Conservation (phyloP, 139 green algal genomes). For the Volvox africanus region DNA sequence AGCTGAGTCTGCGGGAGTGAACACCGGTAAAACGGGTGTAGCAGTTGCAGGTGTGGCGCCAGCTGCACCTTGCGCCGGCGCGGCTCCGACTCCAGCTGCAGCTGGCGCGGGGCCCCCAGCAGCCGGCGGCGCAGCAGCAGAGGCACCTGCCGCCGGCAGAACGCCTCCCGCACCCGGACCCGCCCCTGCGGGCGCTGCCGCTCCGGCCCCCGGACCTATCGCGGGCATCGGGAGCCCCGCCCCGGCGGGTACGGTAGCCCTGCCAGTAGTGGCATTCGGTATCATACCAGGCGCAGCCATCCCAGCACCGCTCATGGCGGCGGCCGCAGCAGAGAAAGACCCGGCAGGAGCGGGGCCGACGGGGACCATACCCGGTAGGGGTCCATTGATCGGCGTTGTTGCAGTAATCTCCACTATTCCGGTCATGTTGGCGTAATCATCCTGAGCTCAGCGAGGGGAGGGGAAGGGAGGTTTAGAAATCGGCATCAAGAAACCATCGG, state of each 20-base stretch:
- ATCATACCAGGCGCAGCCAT: background rate
- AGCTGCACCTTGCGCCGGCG: background rate
- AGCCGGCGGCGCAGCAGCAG: too few species aligned
- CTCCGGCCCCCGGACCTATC: background rate
- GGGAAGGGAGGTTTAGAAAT: too few species aligned
- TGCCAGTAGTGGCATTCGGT: background rate
- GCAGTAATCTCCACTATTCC: background rate
- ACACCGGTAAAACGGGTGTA: background rate
- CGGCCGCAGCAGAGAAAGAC: background rate
- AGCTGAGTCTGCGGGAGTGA: background rate
- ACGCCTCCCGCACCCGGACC: too few species aligned
- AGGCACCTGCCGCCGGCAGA: too few species aligned
- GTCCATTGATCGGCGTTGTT: background rate
- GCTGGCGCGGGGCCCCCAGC: too few species aligned
- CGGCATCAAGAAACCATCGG: too few species aligned
- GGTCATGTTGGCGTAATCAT: constrained; percentile 30
- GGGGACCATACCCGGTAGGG: background rate
- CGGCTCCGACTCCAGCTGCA: background rate
- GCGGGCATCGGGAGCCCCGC: background rate
- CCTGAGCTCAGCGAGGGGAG: background rate
- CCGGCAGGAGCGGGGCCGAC: background rate
- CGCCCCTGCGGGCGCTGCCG: background rate
- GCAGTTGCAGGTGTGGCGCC: too few species aligned
- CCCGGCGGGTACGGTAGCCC: background rate
- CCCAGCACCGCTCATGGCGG: background rate